Evolutionary conservation across 2,329 filamentous ascomycete species (phyloP).

Genomic region (Fusarium sp.): DNA sequence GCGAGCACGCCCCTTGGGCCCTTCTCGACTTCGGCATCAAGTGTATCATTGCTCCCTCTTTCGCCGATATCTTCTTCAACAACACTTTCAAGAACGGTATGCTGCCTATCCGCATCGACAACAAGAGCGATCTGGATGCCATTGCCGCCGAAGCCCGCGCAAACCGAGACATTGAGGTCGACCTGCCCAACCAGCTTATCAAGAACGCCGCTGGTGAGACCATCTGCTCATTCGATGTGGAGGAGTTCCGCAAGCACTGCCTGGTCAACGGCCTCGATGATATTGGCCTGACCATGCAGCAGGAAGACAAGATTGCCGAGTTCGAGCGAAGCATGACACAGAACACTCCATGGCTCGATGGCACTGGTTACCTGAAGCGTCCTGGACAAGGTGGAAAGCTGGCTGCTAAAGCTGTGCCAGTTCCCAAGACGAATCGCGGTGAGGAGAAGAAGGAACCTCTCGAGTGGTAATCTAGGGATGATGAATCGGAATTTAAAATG

Average conservation of each 20-base stretch:
- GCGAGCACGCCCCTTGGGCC: constrained; percentile 98
- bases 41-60: constrained; percentile 88
- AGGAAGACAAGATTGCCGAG: constrained; percentile 85
- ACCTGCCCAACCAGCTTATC: constrained; percentile 86
- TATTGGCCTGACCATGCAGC: constrained; percentile 92
- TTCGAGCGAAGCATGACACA: constrained; percentile 83
- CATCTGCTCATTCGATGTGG: constrained; percentile 85
- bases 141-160: constrained; percentile 82
- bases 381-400: constrained; percentile 66
- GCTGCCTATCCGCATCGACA: constrained; percentile 83
- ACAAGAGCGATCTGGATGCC: constrained; percentile 72
- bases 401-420: constrained; percentile 70
- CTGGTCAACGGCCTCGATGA: constrained; percentile 93
- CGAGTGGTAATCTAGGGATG: constrained; percentile 74
- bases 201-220: constrained; percentile 78
- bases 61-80: constrained; percentile 90
- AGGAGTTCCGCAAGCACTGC: constrained; percentile 95
- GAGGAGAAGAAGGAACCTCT: constrained; percentile 86
- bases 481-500: constrained; percentile 17
- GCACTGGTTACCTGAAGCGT: constrained; percentile 79
- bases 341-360: constrained; percentile 92
- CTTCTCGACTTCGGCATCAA: constrained; percentile 96
- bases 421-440: constrained; percentile 90
- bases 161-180: constrained; percentile 87
- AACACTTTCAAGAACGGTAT: constrained; percentile 99